Evolutionary conservation across 108 stramenopile species (phyloP), one percentile per base, ranked within the genome.

Genomic region (Epithemia pelagica): DNA sequence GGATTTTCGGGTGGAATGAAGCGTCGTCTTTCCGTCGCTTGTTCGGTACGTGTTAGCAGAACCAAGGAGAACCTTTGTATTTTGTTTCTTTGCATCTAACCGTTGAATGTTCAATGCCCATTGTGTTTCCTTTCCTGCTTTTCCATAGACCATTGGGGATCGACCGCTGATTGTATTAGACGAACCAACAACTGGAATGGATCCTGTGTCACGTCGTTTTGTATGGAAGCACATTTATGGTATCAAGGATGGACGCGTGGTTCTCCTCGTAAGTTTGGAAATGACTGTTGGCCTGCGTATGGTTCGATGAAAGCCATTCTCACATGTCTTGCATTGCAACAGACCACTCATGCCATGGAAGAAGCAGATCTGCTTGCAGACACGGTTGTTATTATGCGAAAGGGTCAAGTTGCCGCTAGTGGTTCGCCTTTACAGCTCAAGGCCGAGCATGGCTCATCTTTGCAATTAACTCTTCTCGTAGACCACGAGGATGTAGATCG

Each of bases 321-420:
- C 37, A 15, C 15, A 10, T 46, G 37, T 46, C 37, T 15, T 46
- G 15, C 15, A 10, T 46, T 46, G 37, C 37, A n/a, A n/a, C 37
- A 46, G 37, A 94, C 96, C 10, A 97, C 96, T n/a, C 96, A 97
- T 66, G 91, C 88, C 54, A 96, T 95, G 94, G 94, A 95, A 68
- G 96, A 97, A 73, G 96, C 96, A 1, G 95, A 97, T 54, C 61
- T 92, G 30, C 68, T 97, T 5, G 89, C 93, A 8, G 95, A 97
- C 72, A 70, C 85, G 52, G 89, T 96, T 51, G 92, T 85, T 33
- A 90, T 97, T 65, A 74, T 96, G 79, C 67, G 75, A 22, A 62
- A 83, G 19, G 96, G 96, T 0, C 52, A 72, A 28, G 70, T 85
- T 58, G 81, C 75, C 27, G 81, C 78, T 10, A 66, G 46, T 53